These are phyloP conservation scores for Mastigamoeba balamuthi DNA, from an alignment of 78 protist species.

Conservation along the genomic window DNA sequence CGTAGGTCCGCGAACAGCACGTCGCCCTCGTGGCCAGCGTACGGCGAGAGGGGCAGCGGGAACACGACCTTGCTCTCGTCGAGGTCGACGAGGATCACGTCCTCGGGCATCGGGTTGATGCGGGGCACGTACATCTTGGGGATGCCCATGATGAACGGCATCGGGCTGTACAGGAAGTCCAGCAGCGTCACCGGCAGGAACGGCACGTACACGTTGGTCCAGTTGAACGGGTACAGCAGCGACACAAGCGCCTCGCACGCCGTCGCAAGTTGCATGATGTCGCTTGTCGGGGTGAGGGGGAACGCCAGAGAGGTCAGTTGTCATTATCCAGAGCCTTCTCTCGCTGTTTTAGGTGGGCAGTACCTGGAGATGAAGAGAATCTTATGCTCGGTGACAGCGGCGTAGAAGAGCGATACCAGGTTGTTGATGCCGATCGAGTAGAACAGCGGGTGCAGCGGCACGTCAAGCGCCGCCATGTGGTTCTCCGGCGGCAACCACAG, in stretches of 20 bases:
- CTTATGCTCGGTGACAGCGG: too few species aligned
- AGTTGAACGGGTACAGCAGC: not conserved
- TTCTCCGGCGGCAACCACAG: too few species aligned
- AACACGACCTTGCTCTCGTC: not conserved
- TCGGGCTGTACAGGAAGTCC: slow-evolving; percentile 30
- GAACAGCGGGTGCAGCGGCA: too few species aligned
- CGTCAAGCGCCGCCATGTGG: too few species aligned
- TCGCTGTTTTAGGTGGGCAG: slow-evolving; percentile 19
- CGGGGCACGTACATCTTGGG: not conserved
- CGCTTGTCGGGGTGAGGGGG: not conserved
- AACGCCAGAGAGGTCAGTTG: slow-evolving; percentile 11
- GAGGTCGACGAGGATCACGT: not conserved
- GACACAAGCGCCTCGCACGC: not conserved
- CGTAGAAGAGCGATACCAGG: too few species aligned
- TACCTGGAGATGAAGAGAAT: slow-evolving; percentile 14
- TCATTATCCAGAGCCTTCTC: slow-evolving; percentile 12
- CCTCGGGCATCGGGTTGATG: not conserved
- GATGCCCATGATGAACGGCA: slow-evolving; percentile 7
- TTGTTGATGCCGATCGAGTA: too few species aligned
- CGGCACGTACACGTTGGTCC: slow-evolving; percentile 50
- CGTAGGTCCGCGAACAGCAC: not conserved
- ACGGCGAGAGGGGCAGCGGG: not conserved
- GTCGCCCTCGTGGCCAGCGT: not conserved
- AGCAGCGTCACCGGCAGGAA: slow-evolving; percentile 33
- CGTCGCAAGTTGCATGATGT: not conserved